A percentile compares a stretch with the other conserved stretches of the same genome.
These are phyloP conservation scores for Lactuca sativa DNA, from an alignment of 129 eudicot genomes.

Conservation along the genomic window DNA sequence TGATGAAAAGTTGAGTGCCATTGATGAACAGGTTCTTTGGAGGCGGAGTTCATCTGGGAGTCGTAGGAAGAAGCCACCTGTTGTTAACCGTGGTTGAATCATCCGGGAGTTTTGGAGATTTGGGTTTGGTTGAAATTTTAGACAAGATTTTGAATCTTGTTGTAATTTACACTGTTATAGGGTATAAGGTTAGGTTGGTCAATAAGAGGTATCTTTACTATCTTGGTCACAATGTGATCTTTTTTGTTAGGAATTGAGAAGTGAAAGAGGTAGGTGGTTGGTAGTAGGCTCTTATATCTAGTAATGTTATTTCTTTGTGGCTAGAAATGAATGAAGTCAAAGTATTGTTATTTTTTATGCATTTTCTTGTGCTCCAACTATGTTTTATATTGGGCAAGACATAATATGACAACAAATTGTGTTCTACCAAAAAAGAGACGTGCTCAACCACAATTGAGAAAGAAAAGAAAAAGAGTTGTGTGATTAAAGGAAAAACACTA, in stretches of 20 bases:
- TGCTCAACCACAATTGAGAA: no score
- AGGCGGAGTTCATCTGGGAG: constrained; percentile 42
- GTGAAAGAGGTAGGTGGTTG: constrained; percentile 12
- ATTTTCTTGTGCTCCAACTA: not conserved
- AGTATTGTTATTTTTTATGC: constrained; percentile 1
- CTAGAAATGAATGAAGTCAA: constrained; percentile 3
- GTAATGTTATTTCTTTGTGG: not conserved
- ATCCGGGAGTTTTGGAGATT: not conserved
- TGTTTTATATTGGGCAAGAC: no score
- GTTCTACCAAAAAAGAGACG: no score
- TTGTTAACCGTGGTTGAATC: constrained; percentile 6
- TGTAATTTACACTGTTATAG: not conserved
- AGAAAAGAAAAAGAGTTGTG: no score
- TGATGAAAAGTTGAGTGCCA: constrained; percentile 59
- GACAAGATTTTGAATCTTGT: not conserved
- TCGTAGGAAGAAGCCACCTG: constrained; percentile 26
- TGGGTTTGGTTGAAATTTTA: not conserved
- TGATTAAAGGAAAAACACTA: no score
- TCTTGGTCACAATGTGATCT: not conserved
- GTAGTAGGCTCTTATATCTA: constrained; percentile 19
- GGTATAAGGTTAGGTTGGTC: not conserved
- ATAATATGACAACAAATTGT: no score
- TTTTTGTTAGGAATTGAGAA: not conserved
- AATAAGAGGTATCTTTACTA: not conserved
- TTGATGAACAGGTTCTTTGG: constrained; percentile 77